Percentiles rank a stretch among this genome's conserved stretches.
phyloP scores from a whole-genome alignment of 78 protist genomes.

The Protostelium mycophagum region DNA sequence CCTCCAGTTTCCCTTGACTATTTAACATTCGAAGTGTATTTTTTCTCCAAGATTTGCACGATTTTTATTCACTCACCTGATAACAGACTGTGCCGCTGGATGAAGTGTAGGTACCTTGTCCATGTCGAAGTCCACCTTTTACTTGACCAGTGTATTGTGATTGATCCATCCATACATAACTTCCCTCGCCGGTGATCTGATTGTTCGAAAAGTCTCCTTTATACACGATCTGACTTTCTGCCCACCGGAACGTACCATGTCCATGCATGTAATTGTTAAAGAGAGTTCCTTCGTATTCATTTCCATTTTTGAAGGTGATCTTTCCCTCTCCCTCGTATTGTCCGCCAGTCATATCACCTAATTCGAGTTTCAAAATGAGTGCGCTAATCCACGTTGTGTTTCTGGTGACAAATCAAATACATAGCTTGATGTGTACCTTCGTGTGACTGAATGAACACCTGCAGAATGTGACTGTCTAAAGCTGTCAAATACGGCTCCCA shows the following conservation, averaged over 20 bases:
- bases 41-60: not conserved
- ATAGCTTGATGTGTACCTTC: not conserved
- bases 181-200: not conserved
- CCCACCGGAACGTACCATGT: not conserved
- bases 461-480: not conserved
- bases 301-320: not conserved
- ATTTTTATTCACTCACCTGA: not conserved
- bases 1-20: not conserved
- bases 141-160: not conserved
- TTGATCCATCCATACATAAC: not conserved
- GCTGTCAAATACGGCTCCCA: not conserved
- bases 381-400: too few species aligned
- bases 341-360: not conserved
- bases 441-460: not conserved
- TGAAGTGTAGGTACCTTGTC: not conserved
- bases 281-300: not conserved
- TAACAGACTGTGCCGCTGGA: not conserved
- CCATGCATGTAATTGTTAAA: not conserved
- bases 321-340: not conserved
- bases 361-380: too few species aligned
- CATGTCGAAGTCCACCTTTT: not conserved
- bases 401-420: not conserved
- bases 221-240: not conserved
- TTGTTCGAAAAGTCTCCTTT: not conserved
- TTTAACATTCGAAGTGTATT: too few species aligned